These are phyloP conservation scores for Nicotiana benthamiana DNA, from an alignment of 257 asterid genomes.

Conservation along the genomic window DNA sequence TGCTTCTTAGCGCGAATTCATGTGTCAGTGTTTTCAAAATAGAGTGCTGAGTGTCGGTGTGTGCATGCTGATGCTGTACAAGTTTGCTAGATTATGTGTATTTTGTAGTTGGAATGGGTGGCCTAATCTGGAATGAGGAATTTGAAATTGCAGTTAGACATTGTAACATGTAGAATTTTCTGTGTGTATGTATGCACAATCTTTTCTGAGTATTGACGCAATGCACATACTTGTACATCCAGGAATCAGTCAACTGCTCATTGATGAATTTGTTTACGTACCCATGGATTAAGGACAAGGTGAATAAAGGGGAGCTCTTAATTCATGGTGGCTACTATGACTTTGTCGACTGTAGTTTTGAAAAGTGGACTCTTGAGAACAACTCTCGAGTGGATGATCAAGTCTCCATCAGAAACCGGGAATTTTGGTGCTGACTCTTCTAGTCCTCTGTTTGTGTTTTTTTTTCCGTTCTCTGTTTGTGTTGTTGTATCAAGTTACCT, in stretches of 20 bases:
- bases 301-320: conserved; percentile 44
- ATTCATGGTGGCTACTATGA: conserved; percentile 96
- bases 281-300: conserved; percentile 80
- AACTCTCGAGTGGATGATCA: conserved; percentile 22
- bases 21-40: background rate
- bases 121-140: background rate
- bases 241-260: conserved; percentile 89
- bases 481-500: conserved; percentile 2
- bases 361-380: conserved; percentile 79
- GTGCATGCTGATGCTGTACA: background rate
- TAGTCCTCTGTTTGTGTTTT: background rate
- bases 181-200: background rate
- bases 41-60: background rate
- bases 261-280: conserved; percentile 68
- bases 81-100: background rate
- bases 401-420: conserved; percentile 46
- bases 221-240: background rate
- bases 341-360: conserved; percentile 73
- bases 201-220: background rate
- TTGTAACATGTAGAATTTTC: background rate
- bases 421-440: conserved; percentile 52
- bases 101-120: background rate
- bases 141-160: background rate
- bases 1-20: background rate
- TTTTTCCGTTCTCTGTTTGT: background rate